A percentile compares a stretch with the other conserved stretches of the same genome.
These are phyloP conservation scores for Starmerella tilneyi DNA, from an alignment of 805 yeast species.

Conservation along the genomic window DNA sequence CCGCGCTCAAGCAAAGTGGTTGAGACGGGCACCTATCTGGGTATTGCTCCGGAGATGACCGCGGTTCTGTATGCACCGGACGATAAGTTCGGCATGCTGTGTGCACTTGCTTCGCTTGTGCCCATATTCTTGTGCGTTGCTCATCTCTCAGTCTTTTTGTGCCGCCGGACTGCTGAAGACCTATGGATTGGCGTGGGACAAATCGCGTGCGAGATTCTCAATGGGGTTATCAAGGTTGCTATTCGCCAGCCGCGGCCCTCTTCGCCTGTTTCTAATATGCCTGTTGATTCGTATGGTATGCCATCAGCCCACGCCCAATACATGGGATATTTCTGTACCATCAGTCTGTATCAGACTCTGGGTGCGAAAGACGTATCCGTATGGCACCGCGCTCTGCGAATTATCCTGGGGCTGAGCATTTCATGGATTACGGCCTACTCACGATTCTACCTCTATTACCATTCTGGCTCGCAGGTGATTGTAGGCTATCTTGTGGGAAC, in stretches of 20 bases:
- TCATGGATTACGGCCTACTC: conserved; percentile 49
- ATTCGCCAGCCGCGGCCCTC: conserved; percentile 67
- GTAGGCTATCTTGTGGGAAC: conserved; percentile 63
- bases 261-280: conserved; percentile 26
- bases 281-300: conserved; percentile 73
- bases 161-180: conserved; percentile 77
- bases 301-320: conserved; percentile 96
- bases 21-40: conserved; percentile 18
- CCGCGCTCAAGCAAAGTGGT: conserved; percentile 8
- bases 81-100: conserved; percentile 47
- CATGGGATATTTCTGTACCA: conserved; percentile 63
- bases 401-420: conserved; percentile 22
- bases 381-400: conserved; percentile 24
- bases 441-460: conserved; percentile 70
- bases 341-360: conserved; percentile 30
- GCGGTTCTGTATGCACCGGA: conserved; percentile 66
- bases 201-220: conserved; percentile 60
- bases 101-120: conserved; percentile 65
- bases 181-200: conserved; percentile 79
- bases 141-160: conserved; percentile 72
- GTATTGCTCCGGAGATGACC: conserved; percentile 52
- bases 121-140: conserved; percentile 74
- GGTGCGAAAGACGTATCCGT: conserved; percentile 9
- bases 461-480: conserved; percentile 57
- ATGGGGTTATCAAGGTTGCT: conserved; percentile 53